A percentile compares a stretch with the other conserved stretches of the same genome.
These are phyloP conservation scores for Ocimum tenuiflorum DNA, from an alignment of 257 asterid genomes.

Conservation along the genomic window DNA sequence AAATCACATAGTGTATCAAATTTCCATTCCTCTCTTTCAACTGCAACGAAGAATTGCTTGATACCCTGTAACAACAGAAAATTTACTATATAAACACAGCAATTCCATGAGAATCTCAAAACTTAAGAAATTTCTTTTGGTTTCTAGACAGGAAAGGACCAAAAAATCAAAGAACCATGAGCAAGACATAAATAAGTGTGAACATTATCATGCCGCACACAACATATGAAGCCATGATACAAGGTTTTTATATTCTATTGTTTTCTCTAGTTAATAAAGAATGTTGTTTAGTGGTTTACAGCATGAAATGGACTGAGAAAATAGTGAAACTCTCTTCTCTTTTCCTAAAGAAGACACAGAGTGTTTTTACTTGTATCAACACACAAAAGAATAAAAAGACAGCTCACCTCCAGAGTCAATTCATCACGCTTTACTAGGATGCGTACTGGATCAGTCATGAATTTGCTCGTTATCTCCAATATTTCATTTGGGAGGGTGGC, in stretches of 20 bases:
- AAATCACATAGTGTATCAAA: conserved; percentile 87
- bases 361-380: neutral
- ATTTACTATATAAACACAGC: neutral
- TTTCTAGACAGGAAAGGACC: neutral
- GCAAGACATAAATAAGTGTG: neutral
- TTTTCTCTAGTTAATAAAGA: neutral
- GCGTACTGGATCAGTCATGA: conserved; percentile 98
- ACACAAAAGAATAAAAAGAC: neutral
- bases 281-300: neutral
- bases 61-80: conserved; percentile 54
- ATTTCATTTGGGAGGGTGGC: conserved; percentile 98
- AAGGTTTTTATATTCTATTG: neutral
- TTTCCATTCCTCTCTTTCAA: conserved; percentile 91
- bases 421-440: conserved; percentile 99
- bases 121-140: neutral
- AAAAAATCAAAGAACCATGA: neutral
- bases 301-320: neutral
- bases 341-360: neutral
- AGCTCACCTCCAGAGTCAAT: conserved; percentile 82
- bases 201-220: neutral
- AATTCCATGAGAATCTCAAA: neutral
- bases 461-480: conserved; percentile 91
- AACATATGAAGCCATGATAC: neutral
- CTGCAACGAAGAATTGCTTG: conserved; percentile 93
- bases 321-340: neutral